Evolutionary conservation across 106 monocot species (phyloP), one percentile per base, ranked within the genome.

Genomic region (Allium fistulosum): DNA sequence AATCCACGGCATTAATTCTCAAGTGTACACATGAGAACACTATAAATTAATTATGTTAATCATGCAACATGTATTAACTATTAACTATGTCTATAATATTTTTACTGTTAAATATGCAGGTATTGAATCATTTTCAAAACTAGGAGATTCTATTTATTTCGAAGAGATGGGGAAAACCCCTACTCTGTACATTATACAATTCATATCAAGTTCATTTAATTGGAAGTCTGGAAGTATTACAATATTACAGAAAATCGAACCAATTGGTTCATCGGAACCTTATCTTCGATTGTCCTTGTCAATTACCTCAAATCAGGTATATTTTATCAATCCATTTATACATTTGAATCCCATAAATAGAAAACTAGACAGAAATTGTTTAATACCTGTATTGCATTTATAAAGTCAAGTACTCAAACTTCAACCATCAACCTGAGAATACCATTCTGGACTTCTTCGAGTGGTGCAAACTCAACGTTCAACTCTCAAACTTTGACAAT

Each of bases 71-170:
- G 26, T 10, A 49, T 71, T 50, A 16, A 9, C 9, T 15, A 17
- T 62, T 26, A 37, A 11, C 6, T 57, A 14, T 26, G 2, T 37
- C 1, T 37, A 5, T 37, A 4, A 37, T 5, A 4, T 37, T 68
- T 76, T 11, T 7, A 16, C 17, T 37, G 37, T 2, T 37, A 37
- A 37, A 3, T 70, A 49, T 76, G 16, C 71, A 91, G 91, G 80
- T 57, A 91, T 87, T 53, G 91, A 91, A 62, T 91, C 91, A 47
- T 91, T 91, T 60, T 91, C 91, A 46, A 91, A 91, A 56, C 67
- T 91, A 47, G 91, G 91, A 68, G 87, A 91, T 65, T 91, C 91
- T 14, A 91, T 91, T 59, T 91, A 87, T 69, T 91, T 91, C 26
- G 91, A 91, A 81, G 77, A 84, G 49, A 75, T 80, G 63, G 85